phyloP scores from a whole-genome alignment of 805 yeast genomes.

The Metschnikowia aberdeeniae region DNA sequence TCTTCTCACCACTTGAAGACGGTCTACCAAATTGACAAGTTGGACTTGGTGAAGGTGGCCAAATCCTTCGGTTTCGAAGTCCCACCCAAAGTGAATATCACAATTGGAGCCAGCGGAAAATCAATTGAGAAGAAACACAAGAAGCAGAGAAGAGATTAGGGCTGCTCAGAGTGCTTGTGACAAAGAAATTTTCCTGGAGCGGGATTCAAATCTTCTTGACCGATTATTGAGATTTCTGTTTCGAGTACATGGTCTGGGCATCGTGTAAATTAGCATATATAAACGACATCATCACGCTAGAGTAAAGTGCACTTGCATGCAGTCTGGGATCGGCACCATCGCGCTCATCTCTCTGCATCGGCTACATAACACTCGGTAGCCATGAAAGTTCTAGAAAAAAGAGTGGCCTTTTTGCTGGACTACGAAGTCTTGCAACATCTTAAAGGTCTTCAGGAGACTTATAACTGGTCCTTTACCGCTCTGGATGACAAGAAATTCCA shows the following conservation, averaged over 20 bases:
- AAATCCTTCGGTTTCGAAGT: slow-evolving; percentile 90
- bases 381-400: slow-evolving; percentile 44
- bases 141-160: slow-evolving; percentile 35
- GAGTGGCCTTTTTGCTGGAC: slow-evolving; percentile 61
- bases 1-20: slow-evolving; percentile 95
- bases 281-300: neutral
- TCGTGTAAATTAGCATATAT: slow-evolving; percentile 12
- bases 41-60: slow-evolving; percentile 92
- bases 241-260: slow-evolving; percentile 4
- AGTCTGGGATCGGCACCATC: neutral
- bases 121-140: slow-evolving; percentile 47
- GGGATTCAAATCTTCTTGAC: neutral
- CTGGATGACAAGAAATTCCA: slow-evolving; percentile 26
- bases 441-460: slow-evolving; percentile 41
- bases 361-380: neutral
- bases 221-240: neutral
- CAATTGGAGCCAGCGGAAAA: slow-evolving; percentile 90
- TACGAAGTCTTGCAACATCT: slow-evolving; percentile 60
- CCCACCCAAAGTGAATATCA: slow-evolving; percentile 95
- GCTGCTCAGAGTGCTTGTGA: neutral
- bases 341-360: neutral
- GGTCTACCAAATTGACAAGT: slow-evolving; percentile 92
- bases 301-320: neutral
- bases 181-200: neutral
- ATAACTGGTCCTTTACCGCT: slow-evolving; percentile 43